A percentile compares a stretch with the other conserved stretches of the same genome.
Evolutionary conservation across 768 basidiomycete genomes (phyloP).

Genomic region (Asterophora parasitica): DNA sequence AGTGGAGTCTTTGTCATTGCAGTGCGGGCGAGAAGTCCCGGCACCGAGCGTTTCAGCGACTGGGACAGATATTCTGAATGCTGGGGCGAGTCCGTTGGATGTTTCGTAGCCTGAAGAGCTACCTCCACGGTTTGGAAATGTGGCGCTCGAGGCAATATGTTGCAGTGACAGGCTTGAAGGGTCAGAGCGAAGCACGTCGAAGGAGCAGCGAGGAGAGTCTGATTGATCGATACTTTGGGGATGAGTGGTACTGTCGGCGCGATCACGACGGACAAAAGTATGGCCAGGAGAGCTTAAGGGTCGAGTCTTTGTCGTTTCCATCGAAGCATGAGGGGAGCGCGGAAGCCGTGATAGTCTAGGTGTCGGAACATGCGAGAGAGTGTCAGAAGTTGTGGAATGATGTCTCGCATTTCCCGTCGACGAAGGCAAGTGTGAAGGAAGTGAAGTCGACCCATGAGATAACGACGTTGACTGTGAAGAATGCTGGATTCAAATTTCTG

Average conservation of each 20-base stretch:
- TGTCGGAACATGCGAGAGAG: neutral
- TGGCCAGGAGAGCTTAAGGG: neutral
- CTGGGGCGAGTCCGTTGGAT: conserved; percentile 29
- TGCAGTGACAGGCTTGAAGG: conserved; percentile 37
- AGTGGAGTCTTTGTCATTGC: conserved; percentile 3
- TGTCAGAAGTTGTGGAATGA: conserved; percentile 12
- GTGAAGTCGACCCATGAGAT: neutral
- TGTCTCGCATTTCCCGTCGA: conserved; percentile 3
- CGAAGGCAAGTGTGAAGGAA: neutral
- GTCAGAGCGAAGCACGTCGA: conserved; percentile 41
- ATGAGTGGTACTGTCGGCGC: neutral
- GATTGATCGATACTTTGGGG: conserved; percentile 2
- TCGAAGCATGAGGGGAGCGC: neutral
- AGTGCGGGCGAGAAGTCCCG: conserved; percentile 12
- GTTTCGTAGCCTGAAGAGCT: conserved; percentile 18
- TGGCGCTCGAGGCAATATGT: conserved; percentile 39
- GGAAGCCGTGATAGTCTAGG: neutral
- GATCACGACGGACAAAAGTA: neutral
- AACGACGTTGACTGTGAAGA: neutral
- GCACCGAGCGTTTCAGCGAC: conserved; percentile 4
- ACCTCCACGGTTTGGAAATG: conserved; percentile 28
- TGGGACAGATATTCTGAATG: conserved; percentile 33
- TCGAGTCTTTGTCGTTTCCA: neutral
- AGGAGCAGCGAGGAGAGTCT: conserved; percentile 26
- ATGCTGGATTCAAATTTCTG: neutral